A percentile compares a stretch with the other conserved stretches of the same genome.
phyloP scores from a whole-genome alignment of 305 asterid species.

The Andrographis paniculata region DNA sequence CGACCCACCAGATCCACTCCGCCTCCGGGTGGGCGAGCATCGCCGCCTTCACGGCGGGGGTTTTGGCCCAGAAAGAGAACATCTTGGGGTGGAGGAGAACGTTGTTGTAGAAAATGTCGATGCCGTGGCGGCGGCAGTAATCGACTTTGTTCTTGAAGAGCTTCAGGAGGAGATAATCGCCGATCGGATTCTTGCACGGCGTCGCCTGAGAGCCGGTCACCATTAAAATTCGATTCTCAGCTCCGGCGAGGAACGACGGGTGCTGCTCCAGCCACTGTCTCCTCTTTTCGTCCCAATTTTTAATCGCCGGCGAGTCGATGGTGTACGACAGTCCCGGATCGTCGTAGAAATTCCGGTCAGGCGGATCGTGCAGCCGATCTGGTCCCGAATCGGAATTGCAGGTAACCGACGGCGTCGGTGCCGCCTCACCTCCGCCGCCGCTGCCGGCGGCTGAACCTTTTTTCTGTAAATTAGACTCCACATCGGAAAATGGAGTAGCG shows the following conservation, averaged over 20 bases:
- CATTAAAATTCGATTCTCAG: slow-evolving; percentile 47
- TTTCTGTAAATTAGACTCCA: too few relatives aligned
- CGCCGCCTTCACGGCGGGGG: slow-evolving; percentile 67
- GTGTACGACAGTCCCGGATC: slow-evolving; percentile 57
- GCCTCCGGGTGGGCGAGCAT: slow-evolving; percentile 96
- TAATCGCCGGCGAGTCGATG: slow-evolving; percentile 46
- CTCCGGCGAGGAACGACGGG: slow-evolving; percentile 49
- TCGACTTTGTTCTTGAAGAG: slow-evolving; percentile 92
- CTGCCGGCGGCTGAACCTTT: too few relatives aligned
- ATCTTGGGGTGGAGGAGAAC: slow-evolving; percentile 63
- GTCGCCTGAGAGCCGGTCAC: slow-evolving; percentile 76
- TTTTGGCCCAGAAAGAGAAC: slow-evolving; percentile 94
- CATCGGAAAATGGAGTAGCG: too few relatives aligned
- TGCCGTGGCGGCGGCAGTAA: slow-evolving; percentile 74
- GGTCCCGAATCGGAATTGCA: slow-evolving; percentile 19
- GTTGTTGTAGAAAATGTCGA: slow-evolving; percentile 83
- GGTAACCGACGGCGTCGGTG: neutral
- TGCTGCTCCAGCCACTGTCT: slow-evolving; percentile 60
- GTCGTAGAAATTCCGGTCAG: slow-evolving; percentile 62
- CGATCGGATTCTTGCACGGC: slow-evolving; percentile 80
- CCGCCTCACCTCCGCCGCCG: slow-evolving; percentile 6
- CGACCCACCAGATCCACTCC: slow-evolving; percentile 99
- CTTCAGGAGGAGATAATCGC: slow-evolving; percentile 64
- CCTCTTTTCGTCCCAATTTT: slow-evolving; percentile 75
- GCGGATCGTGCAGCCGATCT: slow-evolving; percentile 36